Evolutionary conservation across 176 grass and related monocot genomes (phyloP).

Genomic region (Guadua angustifolia): DNA sequence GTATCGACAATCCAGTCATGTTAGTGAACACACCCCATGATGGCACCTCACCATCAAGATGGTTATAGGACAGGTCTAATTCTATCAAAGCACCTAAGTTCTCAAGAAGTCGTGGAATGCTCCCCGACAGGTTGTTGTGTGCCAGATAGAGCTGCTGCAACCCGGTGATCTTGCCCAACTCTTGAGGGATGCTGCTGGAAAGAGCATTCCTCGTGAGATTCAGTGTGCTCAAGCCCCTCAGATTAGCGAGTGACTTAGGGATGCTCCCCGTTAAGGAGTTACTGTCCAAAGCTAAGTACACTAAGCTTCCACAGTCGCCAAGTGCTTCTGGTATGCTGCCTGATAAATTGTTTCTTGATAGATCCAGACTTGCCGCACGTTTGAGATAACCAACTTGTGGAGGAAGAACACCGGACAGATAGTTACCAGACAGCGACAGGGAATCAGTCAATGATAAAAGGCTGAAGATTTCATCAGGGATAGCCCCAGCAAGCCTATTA

Average conservation of each 20-base stretch:
- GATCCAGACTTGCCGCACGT: not conserved
- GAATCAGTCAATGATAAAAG: conserved; percentile 20
- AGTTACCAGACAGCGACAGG: conserved; percentile 41
- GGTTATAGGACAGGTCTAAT: conserved; percentile 46
- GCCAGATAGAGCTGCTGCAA: conserved; percentile 43
- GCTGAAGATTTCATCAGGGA: conserved; percentile 47
- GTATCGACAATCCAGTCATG: not conserved
- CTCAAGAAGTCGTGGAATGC: conserved; percentile 25
- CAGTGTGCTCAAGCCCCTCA: conserved; percentile 35
- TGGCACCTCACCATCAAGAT: conserved; percentile 32
- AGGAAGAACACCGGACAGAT: conserved; percentile 30
- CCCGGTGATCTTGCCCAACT: conserved; percentile 6
- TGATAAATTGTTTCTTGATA: conserved; percentile 43
- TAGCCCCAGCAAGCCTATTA: conserved; percentile 30
- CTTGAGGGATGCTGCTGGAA: conserved; percentile 29
- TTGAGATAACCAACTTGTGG: conserved; percentile 39
- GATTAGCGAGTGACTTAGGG: conserved; percentile 4
- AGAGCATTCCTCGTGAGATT: conserved; percentile 47
- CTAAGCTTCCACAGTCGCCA: conserved; percentile 43
- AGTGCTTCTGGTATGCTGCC: conserved; percentile 31
- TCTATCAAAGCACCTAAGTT: not conserved
- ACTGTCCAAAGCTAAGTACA: conserved; percentile 15
- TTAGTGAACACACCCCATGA: conserved; percentile 25
- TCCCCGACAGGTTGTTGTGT: conserved; percentile 30
- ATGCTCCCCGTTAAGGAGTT: conserved; percentile 48